Evolutionary conservation across 1,139 yeast species (phyloP).

Genomic region (Meyerozyma guilliermondii): DNA sequence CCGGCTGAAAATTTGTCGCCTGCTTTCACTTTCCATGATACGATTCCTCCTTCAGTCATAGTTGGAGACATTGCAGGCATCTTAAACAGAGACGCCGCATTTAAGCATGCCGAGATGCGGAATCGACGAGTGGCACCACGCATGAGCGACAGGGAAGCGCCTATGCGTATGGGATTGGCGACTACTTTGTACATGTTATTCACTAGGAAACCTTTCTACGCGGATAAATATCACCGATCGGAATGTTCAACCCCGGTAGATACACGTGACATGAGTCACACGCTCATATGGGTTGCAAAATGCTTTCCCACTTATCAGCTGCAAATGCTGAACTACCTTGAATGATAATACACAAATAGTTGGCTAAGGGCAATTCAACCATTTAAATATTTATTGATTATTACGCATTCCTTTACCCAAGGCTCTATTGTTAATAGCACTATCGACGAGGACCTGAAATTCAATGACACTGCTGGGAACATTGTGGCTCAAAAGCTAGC

Average conservation of each 20-base stretch:
- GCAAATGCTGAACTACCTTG: background rate
- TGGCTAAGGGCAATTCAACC: too few species aligned
- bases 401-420: too few species aligned
- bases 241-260: background rate
- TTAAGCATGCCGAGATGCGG: slow-evolving; percentile 9
- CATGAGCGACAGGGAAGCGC: background rate
- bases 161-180: background rate
- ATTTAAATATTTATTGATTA: too few species aligned
- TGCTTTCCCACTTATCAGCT: background rate
- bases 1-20: slow-evolving; percentile 81
- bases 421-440: too few species aligned
- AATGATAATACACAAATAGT: too few species aligned
- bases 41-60: slow-evolving; percentile 96
- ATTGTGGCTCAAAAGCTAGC: too few species aligned
- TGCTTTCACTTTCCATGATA: slow-evolving; percentile 83
- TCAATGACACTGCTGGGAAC: too few species aligned
- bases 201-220: background rate
- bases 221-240: slow-evolving; percentile 1
- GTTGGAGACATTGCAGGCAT: slow-evolving; percentile 99
- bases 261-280: background rate
- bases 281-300: too few species aligned
- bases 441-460: too few species aligned
- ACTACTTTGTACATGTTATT: background rate
- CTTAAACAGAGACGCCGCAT: slow-evolving; percentile 56
- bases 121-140: background rate